A percentile compares a stretch with the other conserved stretches of the same genome.
These are phyloP conservation scores for Yamadazyma scolyti DNA, from an alignment of 805 yeast species.

Conservation along the genomic window DNA sequence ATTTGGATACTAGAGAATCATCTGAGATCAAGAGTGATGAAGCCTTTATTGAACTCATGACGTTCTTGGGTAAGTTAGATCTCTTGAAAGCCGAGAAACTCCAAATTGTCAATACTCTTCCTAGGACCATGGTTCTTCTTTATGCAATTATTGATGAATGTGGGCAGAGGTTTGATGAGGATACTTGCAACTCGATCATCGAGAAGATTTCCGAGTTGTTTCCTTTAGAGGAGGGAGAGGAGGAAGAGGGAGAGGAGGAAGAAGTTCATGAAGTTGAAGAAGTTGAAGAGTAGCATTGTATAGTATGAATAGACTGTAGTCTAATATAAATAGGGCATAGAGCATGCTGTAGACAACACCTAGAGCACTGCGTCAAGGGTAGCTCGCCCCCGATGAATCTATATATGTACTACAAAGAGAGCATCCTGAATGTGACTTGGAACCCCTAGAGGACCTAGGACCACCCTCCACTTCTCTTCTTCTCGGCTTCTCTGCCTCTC, in stretches of 20 bases:
- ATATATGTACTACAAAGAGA: too few relatives aligned
- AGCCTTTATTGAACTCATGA: constrained; percentile 36
- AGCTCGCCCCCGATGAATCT: too few relatives aligned
- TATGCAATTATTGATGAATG: constrained; percentile 88
- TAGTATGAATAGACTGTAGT: too few relatives aligned
- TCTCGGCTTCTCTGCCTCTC: too few relatives aligned
- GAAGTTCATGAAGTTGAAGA: too few relatives aligned
- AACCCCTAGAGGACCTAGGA: too few relatives aligned
- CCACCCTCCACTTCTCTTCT: too few relatives aligned
- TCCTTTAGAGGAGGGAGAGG: constrained; percentile 40
- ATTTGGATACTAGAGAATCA: constrained; percentile 29
- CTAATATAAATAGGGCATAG: too few relatives aligned
- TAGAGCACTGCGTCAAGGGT: too few relatives aligned
- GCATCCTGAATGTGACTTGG: too few relatives aligned
- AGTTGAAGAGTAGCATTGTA: too few relatives aligned
- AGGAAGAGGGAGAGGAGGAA: constrained; percentile 10
- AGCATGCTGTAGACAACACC: too few relatives aligned
- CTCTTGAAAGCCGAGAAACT: constrained; percentile 80
- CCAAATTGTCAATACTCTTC: constrained; percentile 79
- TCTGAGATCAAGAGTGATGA: constrained; percentile 18
- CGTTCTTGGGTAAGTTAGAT: constrained; percentile 44
- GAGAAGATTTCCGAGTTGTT: constrained; percentile 51
- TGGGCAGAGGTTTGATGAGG: constrained; percentile 77
- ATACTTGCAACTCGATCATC: constrained; percentile 56
- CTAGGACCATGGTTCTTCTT: constrained; percentile 73